Conservation (phyloP, 139 green algal species). For the Haematococcus sp. region DNA sequence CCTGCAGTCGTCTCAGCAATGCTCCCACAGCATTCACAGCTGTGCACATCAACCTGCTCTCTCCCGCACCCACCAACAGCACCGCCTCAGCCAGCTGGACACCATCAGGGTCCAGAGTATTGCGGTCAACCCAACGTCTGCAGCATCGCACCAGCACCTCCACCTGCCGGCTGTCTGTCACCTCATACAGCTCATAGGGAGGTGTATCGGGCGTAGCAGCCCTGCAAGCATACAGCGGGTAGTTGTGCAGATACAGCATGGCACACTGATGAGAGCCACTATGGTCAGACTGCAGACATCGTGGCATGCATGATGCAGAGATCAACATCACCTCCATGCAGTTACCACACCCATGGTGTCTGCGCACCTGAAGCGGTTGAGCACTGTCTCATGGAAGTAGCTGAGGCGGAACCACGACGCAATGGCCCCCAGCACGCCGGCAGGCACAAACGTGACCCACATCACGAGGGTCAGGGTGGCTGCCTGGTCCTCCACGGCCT, state of each 20-base stretch:
- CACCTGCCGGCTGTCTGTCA: conserved; percentile 39
- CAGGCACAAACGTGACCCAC: neutral
- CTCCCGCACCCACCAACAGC: conserved; percentile 28
- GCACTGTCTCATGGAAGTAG: neutral
- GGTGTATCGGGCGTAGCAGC: conserved; percentile 14
- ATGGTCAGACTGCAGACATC: no score
- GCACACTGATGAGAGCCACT: no score
- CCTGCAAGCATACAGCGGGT: no score
- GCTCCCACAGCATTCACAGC: no score
- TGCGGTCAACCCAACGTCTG: conserved; percentile 19
- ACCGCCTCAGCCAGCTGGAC: conserved; percentile 23
- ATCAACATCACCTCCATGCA: no score
- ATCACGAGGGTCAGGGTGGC: neutral
- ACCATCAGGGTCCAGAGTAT: conserved; percentile 2
- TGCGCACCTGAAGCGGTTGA: conserved; percentile 14
- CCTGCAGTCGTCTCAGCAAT: no score
- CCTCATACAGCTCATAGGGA: conserved; percentile 30
- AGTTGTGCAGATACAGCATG: no score
- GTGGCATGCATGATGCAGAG: no score
- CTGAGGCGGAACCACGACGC: conserved; percentile 17
- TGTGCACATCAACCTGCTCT: no score
- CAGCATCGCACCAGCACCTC: conserved; percentile 42
- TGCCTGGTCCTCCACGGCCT: no score
- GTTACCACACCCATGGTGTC: no score
- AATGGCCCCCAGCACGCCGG: neutral